phyloP scores from a whole-genome alignment of 2,329 filamentous ascomycete species.

The Apiospora sp. region DNA sequence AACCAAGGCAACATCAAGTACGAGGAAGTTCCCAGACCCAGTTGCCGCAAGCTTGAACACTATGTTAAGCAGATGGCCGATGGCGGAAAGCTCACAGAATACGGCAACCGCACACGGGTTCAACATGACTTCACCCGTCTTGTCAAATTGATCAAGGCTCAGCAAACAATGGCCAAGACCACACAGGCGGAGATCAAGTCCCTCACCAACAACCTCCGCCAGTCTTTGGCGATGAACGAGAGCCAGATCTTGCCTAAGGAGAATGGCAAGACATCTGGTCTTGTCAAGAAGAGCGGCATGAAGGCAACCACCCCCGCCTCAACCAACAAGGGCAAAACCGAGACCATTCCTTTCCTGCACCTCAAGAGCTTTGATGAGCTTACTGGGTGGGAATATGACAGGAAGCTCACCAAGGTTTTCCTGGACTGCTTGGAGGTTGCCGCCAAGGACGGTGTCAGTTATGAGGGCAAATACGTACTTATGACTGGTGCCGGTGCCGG shows the following conservation, averaged over 20 bases:
- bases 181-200: slow-evolving; percentile 97
- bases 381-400: slow-evolving; percentile 99
- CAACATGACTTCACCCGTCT: slow-evolving; percentile 94
- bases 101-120: slow-evolving; percentile 97
- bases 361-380: slow-evolving; percentile 91
- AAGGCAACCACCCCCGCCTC: slow-evolving; percentile 57
- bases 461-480: slow-evolving; percentile 92
- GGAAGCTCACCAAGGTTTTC: slow-evolving; percentile 94
- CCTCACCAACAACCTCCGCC: slow-evolving; percentile 92
- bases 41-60: slow-evolving; percentile 95
- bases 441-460: slow-evolving; percentile 86
- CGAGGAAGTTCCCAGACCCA: slow-evolving; percentile 83
- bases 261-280: slow-evolving; percentile 65
- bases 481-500: slow-evolving; percentile 99
- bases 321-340: slow-evolving; percentile 83
- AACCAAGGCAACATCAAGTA: slow-evolving; percentile 92
- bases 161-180: slow-evolving; percentile 96
- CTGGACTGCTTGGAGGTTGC: slow-evolving; percentile 91
- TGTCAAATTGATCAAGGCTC: slow-evolving; percentile 98
- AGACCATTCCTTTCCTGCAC: slow-evolving; percentile 97
- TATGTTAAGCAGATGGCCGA: slow-evolving; percentile 99
- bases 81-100: slow-evolving; percentile 97
- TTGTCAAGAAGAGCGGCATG: slow-evolving; percentile 57
- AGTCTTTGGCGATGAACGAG: slow-evolving; percentile 96
- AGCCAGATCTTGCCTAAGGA: slow-evolving; percentile 94